Conservation (phyloP, 495 filamentous ascomycete genomes). For the Aspergillus nidulans region DNA sequence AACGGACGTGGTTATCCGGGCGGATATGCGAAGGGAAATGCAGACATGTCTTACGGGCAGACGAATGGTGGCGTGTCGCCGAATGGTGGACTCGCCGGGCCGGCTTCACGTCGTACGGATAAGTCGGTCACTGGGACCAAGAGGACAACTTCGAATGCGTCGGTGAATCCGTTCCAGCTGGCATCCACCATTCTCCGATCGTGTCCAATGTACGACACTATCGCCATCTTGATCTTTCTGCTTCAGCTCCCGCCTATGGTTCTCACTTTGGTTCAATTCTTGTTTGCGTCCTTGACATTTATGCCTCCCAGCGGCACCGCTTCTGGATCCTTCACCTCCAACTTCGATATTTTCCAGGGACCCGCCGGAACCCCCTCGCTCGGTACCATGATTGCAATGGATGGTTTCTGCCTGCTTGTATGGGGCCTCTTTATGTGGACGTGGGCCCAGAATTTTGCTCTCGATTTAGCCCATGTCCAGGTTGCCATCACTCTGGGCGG, state of each 20-base stretch:
- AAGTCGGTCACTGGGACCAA: conserved; percentile 46
- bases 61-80: conserved; percentile 33
- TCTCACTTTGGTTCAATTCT: conserved; percentile 82
- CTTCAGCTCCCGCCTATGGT: conserved; percentile 92
- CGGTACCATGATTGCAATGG: conserved; percentile 75
- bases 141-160: conserved; percentile 57
- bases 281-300: conserved; percentile 92
- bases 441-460: conserved; percentile 78
- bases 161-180: conserved; percentile 61
- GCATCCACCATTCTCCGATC: conserved; percentile 82
- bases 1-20: conserved; percentile 36
- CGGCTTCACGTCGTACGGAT: conserved; percentile 34
- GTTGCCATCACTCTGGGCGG: conserved; percentile 92
- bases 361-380: conserved; percentile 69
- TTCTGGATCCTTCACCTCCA: conserved; percentile 51
- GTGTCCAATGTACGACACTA: conserved; percentile 90
- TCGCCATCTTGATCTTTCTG: conserved; percentile 96
- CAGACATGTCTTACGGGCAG: conserved; percentile 39
- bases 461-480: conserved; percentile 94
- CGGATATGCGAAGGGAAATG: conserved; percentile 36
- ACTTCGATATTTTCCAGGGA: conserved; percentile 72
- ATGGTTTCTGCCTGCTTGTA: conserved; percentile 71
- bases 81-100: conserved; percentile 30
- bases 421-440: conserved; percentile 87
- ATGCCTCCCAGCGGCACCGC: conserved; percentile 64